Conservation (phyloP, 2,329 filamentous ascomycete genomes). For the Talaromyces albobiverticillius region DNA sequence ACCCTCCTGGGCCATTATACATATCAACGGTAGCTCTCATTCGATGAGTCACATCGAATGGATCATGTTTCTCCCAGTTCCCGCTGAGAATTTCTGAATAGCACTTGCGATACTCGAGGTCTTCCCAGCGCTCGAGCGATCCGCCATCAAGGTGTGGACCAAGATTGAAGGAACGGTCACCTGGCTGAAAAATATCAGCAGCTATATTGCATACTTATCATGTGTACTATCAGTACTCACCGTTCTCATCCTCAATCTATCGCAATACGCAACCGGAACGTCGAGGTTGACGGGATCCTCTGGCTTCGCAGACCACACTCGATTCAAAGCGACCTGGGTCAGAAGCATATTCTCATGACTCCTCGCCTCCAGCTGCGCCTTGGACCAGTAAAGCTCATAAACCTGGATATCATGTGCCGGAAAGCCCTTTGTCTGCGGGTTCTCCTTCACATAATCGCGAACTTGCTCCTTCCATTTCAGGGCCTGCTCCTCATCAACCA, state of each 20-base stretch:
- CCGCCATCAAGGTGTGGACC: conserved; percentile 47
- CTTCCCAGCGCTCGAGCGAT: conserved; percentile 43
- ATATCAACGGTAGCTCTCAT: conserved; percentile 24
- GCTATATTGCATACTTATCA: too few relatives aligned
- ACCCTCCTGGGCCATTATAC: conserved; percentile 37
- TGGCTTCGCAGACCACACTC: conserved; percentile 36
- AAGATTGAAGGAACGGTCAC: conserved; percentile 38
- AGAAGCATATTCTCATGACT: conserved; percentile 37
- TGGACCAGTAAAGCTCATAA: conserved; percentile 37
- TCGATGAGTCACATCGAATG: conserved; percentile 36
- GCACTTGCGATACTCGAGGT: conserved; percentile 35
- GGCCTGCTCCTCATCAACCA: conserved; percentile 17
- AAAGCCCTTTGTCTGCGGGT: conserved; percentile 36
- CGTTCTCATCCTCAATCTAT: conserved; percentile 37
- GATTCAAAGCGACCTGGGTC: conserved; percentile 37
- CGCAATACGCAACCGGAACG: conserved; percentile 41
- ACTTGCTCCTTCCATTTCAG: conserved; percentile 12
- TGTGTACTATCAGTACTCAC: background rate
- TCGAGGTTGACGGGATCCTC: conserved; percentile 22
- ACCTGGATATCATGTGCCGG: conserved; percentile 39
- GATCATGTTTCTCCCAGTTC: conserved; percentile 34
- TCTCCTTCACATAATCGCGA: conserved; percentile 30
- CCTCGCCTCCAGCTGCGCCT: conserved; percentile 38
- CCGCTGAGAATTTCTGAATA: conserved; percentile 40
- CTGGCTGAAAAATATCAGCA: conserved; percentile 22